Percentiles rank a stretch among this genome's conserved stretches.
Evolutionary conservation across 306 rosid genomes (phyloP).

Genomic region (Sechiopsis laciniata): DNA sequence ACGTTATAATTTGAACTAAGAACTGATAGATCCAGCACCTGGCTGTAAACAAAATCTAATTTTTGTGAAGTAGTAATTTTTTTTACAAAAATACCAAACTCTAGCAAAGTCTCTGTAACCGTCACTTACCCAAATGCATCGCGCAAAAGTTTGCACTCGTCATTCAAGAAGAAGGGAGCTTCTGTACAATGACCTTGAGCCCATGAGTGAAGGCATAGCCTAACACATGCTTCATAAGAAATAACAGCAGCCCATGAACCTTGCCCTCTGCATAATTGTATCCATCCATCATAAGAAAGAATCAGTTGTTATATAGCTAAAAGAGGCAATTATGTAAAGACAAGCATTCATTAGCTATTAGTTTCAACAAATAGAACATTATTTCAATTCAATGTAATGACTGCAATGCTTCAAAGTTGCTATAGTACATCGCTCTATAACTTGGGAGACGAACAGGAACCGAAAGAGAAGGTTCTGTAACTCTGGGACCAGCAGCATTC

Average conservation of each 20-base stretch:
- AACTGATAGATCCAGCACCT: background rate
- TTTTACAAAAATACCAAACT: background rate
- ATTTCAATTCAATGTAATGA: background rate
- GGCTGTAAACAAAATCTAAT: background rate
- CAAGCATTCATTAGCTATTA: background rate
- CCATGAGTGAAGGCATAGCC: conserved; percentile 98
- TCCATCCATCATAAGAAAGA: conserved; percentile 13
- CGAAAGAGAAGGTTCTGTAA: background rate
- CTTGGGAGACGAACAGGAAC: conserved; percentile 13
- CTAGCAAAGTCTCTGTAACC: background rate
- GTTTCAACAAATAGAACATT: background rate
- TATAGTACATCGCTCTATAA: conserved; percentile 13
- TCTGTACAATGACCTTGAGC: conserved; percentile 87
- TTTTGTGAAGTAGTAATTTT: background rate
- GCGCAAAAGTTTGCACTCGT: conserved; percentile 76
- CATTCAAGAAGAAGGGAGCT: conserved; percentile 92
- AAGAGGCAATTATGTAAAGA: background rate
- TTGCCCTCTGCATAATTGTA: conserved; percentile 56
- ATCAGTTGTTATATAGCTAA: background rate
- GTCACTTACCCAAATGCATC: conserved; percentile 67
- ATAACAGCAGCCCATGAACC: conserved; percentile 87
- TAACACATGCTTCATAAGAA: conserved; percentile 92
- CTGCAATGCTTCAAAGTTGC: background rate
- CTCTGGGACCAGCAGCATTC: conserved; percentile 14
- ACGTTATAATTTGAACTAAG: background rate